A percentile compares a stretch with the other conserved stretches of the same genome.
phyloP scores from a whole-genome alignment of 768 basidiomycete genomes.

The Xerocomellus intermedius region DNA sequence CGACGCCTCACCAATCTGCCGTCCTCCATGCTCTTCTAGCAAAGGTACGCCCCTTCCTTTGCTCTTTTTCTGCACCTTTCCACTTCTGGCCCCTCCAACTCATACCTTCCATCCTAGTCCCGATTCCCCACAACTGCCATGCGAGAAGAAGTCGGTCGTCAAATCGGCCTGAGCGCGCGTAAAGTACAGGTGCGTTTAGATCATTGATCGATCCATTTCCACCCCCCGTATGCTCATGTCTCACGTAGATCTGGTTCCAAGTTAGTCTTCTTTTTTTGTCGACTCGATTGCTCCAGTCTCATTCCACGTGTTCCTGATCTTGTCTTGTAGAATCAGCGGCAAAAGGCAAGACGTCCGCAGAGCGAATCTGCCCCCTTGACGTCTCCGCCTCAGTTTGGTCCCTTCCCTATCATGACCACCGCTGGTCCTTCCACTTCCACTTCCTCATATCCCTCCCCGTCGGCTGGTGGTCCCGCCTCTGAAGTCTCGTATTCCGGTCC shows the following conservation, averaged over 20 bases:
- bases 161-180: conserved; percentile 85
- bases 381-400: conserved; percentile 60
- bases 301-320: conserved; percentile 6
- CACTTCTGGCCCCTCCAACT: too few species aligned
- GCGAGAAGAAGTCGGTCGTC: conserved; percentile 83
- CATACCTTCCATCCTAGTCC: conserved; percentile 48
- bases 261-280: conserved; percentile 34
- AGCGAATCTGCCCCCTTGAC: conserved; percentile 53
- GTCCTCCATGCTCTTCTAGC: conserved; percentile 86
- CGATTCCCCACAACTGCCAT: conserved; percentile 86
- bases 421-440: conserved; percentile 27
- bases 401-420: conserved; percentile 50
- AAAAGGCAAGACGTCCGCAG: conserved; percentile 79
- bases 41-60: conserved; percentile 51
- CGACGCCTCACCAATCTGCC: conserved; percentile 85
- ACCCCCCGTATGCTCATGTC: conserved; percentile 10
- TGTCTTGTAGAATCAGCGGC: conserved; percentile 70
- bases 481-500: conserved; percentile 16
- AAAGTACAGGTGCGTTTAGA: conserved; percentile 76
- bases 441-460: conserved; percentile 14
- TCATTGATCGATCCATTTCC: conserved; percentile 1
- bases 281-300: neutral
- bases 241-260: conserved; percentile 83
- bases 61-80: neutral
- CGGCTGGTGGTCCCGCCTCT: neutral